Percentiles rank a stretch among this genome's conserved stretches.
These are phyloP conservation scores for baker's yeast (Saccharomyces cerevisiae) DNA, from an alignment of 805 yeast genomes.

Conservation along the genomic window DNA sequence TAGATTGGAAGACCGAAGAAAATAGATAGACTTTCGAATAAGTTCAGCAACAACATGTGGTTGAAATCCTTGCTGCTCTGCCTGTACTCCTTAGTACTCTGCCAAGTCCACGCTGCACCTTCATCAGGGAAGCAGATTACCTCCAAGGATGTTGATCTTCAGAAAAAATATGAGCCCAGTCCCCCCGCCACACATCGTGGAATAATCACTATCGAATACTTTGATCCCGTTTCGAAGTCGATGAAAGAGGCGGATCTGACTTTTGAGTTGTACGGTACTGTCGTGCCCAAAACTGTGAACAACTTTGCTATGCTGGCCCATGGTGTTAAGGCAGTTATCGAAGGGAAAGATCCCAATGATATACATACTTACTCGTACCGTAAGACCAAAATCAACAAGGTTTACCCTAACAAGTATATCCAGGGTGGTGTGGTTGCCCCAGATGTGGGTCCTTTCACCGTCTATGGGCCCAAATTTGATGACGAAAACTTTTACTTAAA, in stretches of 20 bases:
- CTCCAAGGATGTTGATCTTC: slow-evolving; percentile 8
- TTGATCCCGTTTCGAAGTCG: slow-evolving; percentile 12
- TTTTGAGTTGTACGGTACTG: slow-evolving; percentile 57
- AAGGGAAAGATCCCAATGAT: slow-evolving; percentile 25
- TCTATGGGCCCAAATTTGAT: slow-evolving; percentile 62
- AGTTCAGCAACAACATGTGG: neutral
- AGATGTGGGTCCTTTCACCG: slow-evolving; percentile 74
- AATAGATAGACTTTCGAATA: neutral
- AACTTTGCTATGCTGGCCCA: slow-evolving; percentile 48
- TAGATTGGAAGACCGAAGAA: neutral
- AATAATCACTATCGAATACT: slow-evolving; percentile 21
- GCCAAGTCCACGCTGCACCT: slow-evolving; percentile 1
- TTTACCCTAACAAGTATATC: slow-evolving; percentile 65
- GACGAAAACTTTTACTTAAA: slow-evolving; percentile 69
- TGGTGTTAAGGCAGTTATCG: slow-evolving; percentile 32
- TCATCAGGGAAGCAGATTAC: slow-evolving; percentile 2
- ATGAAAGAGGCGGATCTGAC: slow-evolving; percentile 31
- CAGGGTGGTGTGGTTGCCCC: slow-evolving; percentile 85
- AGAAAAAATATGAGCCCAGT: slow-evolving; percentile 21
- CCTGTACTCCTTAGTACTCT: neutral
- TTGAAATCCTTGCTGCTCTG: neutral
- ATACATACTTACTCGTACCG: slow-evolving; percentile 37
- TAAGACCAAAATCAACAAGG: slow-evolving; percentile 62
- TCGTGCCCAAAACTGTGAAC: slow-evolving; percentile 53
- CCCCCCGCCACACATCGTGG: slow-evolving; percentile 28